Conservation (phyloP, 306 rosid genomes). For the Pterocarpus macrocarpus region DNA sequence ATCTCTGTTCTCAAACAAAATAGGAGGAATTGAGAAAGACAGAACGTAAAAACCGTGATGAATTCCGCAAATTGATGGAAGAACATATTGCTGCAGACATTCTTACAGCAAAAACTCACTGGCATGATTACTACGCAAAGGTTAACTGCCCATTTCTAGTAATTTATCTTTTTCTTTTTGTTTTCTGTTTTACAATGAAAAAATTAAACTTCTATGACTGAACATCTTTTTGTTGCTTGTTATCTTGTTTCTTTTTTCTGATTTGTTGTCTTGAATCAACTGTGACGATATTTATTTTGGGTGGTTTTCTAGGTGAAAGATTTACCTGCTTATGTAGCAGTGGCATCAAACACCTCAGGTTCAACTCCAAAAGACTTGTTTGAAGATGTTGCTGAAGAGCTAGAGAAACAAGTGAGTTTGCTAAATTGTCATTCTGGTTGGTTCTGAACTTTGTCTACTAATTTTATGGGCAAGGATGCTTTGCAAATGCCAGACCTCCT, state of each 20-base stretch:
- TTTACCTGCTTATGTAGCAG: slow-evolving; percentile 77
- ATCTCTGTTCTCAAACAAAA: slow-evolving; percentile 53
- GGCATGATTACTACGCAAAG: slow-evolving; percentile 89
- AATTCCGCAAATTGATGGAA: slow-evolving; percentile 92
- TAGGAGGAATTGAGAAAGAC: slow-evolving; percentile 90
- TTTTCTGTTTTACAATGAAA: slow-evolving; percentile 26
- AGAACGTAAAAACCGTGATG: slow-evolving; percentile 93
- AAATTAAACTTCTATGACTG: slow-evolving; percentile 2
- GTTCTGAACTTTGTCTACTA: slow-evolving; percentile 21
- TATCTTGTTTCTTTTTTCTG: slow-evolving; percentile 29
- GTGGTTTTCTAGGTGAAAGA: slow-evolving; percentile 72
- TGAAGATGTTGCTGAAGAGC: slow-evolving; percentile 90
- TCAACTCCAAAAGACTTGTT: slow-evolving; percentile 90
- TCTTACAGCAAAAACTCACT: slow-evolving; percentile 81
- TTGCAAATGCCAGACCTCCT: slow-evolving; percentile 27
- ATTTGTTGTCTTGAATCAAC: slow-evolving; percentile 35
- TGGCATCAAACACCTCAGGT: slow-evolving; percentile 85
- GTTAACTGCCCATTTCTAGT: slow-evolving; percentile 48
- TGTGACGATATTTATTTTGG: slow-evolving; percentile 19
- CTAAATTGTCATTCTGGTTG: slow-evolving; percentile 44
- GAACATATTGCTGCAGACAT: slow-evolving; percentile 76
- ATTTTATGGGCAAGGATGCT: slow-evolving; percentile 13
- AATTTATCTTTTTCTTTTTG: slow-evolving; percentile 1
- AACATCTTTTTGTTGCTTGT: background rate
- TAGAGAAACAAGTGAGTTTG: slow-evolving; percentile 78